Conservation (phyloP, 1,284 basidiomycete species). For the Tetrapyrgos nigripes region DNA sequence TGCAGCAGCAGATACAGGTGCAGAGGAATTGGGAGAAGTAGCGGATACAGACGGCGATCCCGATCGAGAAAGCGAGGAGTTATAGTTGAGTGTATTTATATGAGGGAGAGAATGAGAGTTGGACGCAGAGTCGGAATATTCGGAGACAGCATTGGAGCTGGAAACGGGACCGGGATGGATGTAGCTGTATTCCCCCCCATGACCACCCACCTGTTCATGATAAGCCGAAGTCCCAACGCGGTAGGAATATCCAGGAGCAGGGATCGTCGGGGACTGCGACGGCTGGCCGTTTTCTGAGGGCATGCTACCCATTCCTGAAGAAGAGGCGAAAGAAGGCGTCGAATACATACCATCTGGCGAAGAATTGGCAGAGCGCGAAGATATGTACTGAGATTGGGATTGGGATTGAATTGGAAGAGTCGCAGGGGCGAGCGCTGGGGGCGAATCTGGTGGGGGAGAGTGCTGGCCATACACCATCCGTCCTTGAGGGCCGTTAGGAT, state of each 20-base stretch:
- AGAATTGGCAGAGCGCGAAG: neutral
- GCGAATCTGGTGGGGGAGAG: conserved; percentile 41
- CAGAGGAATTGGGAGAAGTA: conserved; percentile 23
- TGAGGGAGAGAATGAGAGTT: conserved; percentile 32
- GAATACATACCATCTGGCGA: conserved; percentile 37
- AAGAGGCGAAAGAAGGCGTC: conserved; percentile 34
- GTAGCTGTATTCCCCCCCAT: conserved; percentile 43
- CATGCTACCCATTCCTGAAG: conserved; percentile 25
- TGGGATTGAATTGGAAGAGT: conserved; percentile 44
- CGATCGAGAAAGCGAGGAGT: conserved; percentile 14
- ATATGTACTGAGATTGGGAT: neutral
- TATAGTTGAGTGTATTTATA: conserved; percentile 22
- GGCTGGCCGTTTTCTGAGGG: conserved; percentile 35
- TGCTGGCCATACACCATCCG: conserved; percentile 29
- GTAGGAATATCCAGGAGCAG: conserved; percentile 39
- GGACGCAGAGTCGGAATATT: conserved; percentile 26
- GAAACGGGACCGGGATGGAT: conserved; percentile 48
- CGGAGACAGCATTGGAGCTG: conserved; percentile 38
- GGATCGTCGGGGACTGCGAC: conserved; percentile 27
- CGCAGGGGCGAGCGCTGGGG: conserved; percentile 54
- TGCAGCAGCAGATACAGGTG: conserved; percentile 1
- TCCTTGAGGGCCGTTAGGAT: neutral
- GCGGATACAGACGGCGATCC: conserved; percentile 35
- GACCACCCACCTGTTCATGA: conserved; percentile 52
- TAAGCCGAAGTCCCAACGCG: conserved; percentile 48